Percentiles rank a stretch among this genome's conserved stretches.
Evolutionary conservation across 148 eudicot species (phyloP).

Genomic region (Rhododendron simsii): DNA sequence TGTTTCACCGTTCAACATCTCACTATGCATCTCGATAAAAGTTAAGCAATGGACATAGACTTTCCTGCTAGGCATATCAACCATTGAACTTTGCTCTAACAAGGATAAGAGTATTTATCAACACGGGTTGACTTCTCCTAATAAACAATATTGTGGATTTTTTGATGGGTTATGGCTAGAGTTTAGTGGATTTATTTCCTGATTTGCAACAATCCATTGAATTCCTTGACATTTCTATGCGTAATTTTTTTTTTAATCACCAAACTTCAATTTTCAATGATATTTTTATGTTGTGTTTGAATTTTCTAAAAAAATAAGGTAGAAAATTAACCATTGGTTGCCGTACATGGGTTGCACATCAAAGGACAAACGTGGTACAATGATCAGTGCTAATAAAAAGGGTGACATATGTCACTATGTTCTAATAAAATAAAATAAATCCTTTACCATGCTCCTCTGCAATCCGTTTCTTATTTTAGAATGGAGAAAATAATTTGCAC

Average conservation of each 20-base stretch:
- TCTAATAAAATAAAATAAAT: too few relatives aligned
- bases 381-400: background rate
- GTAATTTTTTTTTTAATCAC: background rate
- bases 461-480: too few relatives aligned
- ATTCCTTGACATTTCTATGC: background rate
- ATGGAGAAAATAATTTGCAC: too few relatives aligned
- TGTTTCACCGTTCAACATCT: too few relatives aligned
- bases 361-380: background rate
- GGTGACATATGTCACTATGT: background rate
- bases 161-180: background rate
- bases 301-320: background rate
- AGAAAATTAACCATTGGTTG: background rate
- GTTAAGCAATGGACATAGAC: too few relatives aligned
- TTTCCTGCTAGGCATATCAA: too few relatives aligned
- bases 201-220: background rate
- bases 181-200: background rate
- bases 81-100: too few relatives aligned
- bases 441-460: background rate
- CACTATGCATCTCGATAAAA: too few relatives aligned
- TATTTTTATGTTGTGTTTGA: background rate
- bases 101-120: too few relatives aligned
- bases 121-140: background rate
- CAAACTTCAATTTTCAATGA: background rate
- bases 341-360: background rate
- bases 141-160: background rate